Evolutionary conservation across 2,329 filamentous ascomycete species (phyloP).

Genomic region (Fusarium zealandicum): DNA sequence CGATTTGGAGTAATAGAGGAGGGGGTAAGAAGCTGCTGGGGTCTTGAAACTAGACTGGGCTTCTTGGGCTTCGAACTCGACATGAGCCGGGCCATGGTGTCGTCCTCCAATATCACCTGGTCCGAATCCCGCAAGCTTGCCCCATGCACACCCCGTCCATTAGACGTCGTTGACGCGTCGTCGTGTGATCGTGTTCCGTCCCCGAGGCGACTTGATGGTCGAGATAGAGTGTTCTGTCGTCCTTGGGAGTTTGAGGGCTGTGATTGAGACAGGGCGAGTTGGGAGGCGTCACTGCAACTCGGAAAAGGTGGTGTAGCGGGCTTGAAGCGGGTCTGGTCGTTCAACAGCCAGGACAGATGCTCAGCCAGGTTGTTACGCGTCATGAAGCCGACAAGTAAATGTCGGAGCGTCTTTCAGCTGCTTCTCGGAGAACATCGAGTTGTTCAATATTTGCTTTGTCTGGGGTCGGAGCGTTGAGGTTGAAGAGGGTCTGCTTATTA

Average conservation of each 20-base stretch:
- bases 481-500: conserved; percentile 32
- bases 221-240: conserved; percentile 5
- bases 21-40: conserved; percentile 53
- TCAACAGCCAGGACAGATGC: conserved; percentile 65
- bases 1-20: conserved; percentile 35
- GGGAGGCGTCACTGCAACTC: conserved; percentile 41
- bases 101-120: conserved; percentile 40
- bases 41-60: conserved; percentile 52
- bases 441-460: conserved; percentile 13
- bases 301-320: conserved; percentile 51
- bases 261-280: conserved; percentile 39
- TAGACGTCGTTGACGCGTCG: conserved; percentile 19
- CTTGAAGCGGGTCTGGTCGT: conserved; percentile 53
- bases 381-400: conserved; percentile 57
- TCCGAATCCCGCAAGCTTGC: conserved; percentile 37
- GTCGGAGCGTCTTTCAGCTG: conserved; percentile 35
- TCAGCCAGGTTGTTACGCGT: conserved; percentile 67
- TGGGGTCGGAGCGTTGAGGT: conserved; percentile 14
- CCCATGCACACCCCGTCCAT: conserved; percentile 35
- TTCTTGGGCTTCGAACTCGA: conserved; percentile 55
- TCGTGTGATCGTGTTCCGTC: conserved; percentile 4
- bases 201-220: conserved; percentile 1
- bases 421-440: conserved; percentile 38
- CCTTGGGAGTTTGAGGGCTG: conserved; percentile 23
- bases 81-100: conserved; percentile 55